Base-by-base conservation (phyloP, 768 basidiomycete species). In the Termitomyces sp. region DNA sequence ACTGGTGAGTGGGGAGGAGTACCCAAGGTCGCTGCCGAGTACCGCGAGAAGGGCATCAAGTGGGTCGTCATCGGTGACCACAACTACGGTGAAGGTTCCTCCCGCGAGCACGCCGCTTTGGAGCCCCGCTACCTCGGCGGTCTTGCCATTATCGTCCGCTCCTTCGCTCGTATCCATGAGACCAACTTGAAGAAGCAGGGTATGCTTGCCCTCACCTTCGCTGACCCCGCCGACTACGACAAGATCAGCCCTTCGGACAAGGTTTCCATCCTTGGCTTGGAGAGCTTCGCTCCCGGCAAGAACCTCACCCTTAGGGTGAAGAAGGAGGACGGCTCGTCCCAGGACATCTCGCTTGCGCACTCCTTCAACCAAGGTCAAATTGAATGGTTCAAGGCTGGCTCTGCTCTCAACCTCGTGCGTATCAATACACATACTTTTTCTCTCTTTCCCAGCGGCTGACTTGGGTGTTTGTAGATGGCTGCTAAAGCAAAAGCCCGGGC, bases 131-230 rank as follows among this genome's bases (percentile, higher is more conserved):
- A 83, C 83, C 88, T 97, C 56, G 94, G 94, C 57, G 96, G 95
- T 59, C 80, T 94, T 54, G 96, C 96, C 27, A 91, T 98, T 78
- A 95, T 99, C 72, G 89, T 89, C 69, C 85, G 94, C 70, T 94
- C 91, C 32, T 98, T 98, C 73, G 95, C 95, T 50, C 93, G 95
- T 74, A 98, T 98, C 75, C 95, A 96, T 75, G 94, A 91, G 78
- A 93, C 93, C 68, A 94, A 95, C 81, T 76, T 94, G 84, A 98
- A 98, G 89, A 98, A 98, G 84, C 95, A 98, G 78, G 94, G 94
- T 64, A 94, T 96, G 92, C 91, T 98, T 58, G 94, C 94, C 2
- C 78, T 98, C 63, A 97, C 94, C 57, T 97, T 98, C 68, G 89
- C 73, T 57, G 83, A 98, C 75, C 82, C 90, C 15, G 92, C 83